Evolutionary conservation across 2,329 filamentous ascomycete genomes (phyloP).

Genomic region (Cytospora schulzeri): DNA sequence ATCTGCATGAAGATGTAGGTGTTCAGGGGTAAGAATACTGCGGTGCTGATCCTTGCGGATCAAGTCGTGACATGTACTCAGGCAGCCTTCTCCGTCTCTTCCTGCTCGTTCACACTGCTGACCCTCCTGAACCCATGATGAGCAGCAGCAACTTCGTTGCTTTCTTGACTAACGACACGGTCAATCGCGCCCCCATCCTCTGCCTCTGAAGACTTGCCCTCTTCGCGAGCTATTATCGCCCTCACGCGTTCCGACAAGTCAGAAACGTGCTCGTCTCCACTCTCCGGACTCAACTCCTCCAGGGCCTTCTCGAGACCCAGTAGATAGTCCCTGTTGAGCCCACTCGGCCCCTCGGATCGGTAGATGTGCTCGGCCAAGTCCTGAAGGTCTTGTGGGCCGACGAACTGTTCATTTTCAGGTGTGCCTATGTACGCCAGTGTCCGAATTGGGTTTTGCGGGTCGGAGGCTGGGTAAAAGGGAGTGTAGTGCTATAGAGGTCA

Average conservation of each 20-base stretch:
- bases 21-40: background rate
- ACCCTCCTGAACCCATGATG: constrained; percentile 46
- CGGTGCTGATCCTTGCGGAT: background rate
- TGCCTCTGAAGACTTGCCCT: constrained; percentile 26
- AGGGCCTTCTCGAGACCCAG: constrained; percentile 78
- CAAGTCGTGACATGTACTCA: background rate
- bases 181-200: constrained; percentile 27
- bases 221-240: constrained; percentile 52
- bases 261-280: constrained; percentile 79
- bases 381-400: constrained; percentile 79
- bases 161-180: background rate
- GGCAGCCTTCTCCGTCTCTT: constrained; percentile 55
- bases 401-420: constrained; percentile 89
- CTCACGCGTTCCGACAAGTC: constrained; percentile 77
- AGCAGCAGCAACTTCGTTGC: constrained; percentile 21
- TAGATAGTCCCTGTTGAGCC: constrained; percentile 87
- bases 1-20: background rate
- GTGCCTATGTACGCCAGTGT: constrained; percentile 72
- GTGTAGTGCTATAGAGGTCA: constrained; percentile 66
- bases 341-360: constrained; percentile 77
- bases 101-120: constrained; percentile 58
- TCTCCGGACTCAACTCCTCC: constrained; percentile 70
- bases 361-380: constrained; percentile 79
- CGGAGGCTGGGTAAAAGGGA: constrained; percentile 68
- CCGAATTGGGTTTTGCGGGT: constrained; percentile 16